Evolutionary conservation across 2,329 filamentous ascomycete species (phyloP).

Genomic region (Balansia obtecta): DNA sequence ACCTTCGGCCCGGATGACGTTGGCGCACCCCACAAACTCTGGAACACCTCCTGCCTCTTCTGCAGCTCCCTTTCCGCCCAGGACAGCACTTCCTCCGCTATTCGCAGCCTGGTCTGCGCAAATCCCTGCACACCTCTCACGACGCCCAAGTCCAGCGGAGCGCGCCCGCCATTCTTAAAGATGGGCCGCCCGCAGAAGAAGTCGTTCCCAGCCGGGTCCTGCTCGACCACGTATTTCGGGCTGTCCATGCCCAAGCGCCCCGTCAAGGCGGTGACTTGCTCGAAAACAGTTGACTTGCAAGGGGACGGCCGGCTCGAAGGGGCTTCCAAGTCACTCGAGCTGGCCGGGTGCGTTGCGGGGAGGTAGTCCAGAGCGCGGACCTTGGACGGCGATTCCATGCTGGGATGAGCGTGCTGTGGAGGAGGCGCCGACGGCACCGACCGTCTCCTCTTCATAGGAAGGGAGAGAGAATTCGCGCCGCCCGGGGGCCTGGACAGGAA

Average conservation of each 20-base stretch:
- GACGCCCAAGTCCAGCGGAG: constrained; percentile 21
- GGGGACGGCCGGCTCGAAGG: background rate
- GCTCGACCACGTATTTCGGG: constrained; percentile 22
- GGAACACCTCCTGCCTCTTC: constrained; percentile 4
- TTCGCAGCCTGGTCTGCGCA: constrained; percentile 21
- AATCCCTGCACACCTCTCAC: constrained; percentile 23
- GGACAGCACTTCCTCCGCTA: constrained; percentile 27
- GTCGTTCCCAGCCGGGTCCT: constrained; percentile 9
- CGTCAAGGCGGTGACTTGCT: constrained; percentile 22
- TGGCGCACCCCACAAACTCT: constrained; percentile 2
- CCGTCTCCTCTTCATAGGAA: background rate
- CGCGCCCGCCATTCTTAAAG: constrained; percentile 18
- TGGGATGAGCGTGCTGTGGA: background rate
- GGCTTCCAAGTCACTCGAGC: background rate
- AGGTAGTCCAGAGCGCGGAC: too few species aligned
- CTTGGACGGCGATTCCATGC: background rate
- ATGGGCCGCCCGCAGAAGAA: constrained; percentile 25
- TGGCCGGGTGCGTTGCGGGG: too few species aligned
- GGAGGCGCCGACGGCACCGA: background rate
- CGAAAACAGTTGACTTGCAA: constrained; percentile 8
- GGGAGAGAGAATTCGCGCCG: background rate
- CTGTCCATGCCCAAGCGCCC: constrained; percentile 16
- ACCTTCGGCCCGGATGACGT: background rate
- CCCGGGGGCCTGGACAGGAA: constrained; percentile 21
- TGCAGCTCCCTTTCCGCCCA: constrained; percentile 20